phyloP scores from a whole-genome alignment of 1,139 yeast species.

The Saccharomyces uvarum region DNA sequence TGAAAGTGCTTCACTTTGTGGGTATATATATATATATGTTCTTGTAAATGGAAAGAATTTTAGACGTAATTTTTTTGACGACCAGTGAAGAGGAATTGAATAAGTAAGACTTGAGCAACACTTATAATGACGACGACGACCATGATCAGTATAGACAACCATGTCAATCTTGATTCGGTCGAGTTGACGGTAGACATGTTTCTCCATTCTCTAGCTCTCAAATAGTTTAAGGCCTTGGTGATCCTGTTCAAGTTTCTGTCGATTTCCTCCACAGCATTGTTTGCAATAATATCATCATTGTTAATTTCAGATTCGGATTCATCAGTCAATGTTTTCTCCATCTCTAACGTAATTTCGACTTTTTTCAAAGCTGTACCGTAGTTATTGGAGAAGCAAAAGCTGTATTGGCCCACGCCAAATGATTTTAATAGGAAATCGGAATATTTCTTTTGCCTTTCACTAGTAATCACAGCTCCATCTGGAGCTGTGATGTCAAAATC shows the following conservation, averaged over 20 bases:
- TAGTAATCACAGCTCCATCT: constrained; percentile 47
- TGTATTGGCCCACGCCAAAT: constrained; percentile 53
- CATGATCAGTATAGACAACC: constrained; percentile 54
- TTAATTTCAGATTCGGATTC: constrained; percentile 41
- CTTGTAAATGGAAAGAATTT: not conserved
- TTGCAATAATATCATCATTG: constrained; percentile 49
- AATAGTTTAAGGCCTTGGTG: constrained; percentile 50
- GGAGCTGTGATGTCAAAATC: constrained; percentile 57
- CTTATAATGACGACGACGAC: constrained; percentile 59
- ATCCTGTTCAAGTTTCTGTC: constrained; percentile 53
- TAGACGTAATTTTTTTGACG: constrained; percentile 36
- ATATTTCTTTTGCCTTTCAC: constrained; percentile 48
- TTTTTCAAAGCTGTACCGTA: constrained; percentile 60
- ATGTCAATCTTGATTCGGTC: constrained; percentile 56
- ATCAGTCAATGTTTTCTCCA: constrained; percentile 44
- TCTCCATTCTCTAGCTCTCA: constrained; percentile 67
- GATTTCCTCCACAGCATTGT: constrained; percentile 49
- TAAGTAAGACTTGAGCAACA: constrained; percentile 51
- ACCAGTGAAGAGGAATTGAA: constrained; percentile 39
- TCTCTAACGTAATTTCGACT: constrained; percentile 54
- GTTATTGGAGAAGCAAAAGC: constrained; percentile 58
- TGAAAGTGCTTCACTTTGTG: not conserved
- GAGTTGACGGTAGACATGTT: constrained; percentile 64
- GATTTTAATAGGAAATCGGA: constrained; percentile 51
- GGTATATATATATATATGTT: constrained; percentile 5